These are phyloP conservation scores for Ganoderma boninense DNA, from an alignment of 1,284 basidiomycete species.

Conservation along the genomic window DNA sequence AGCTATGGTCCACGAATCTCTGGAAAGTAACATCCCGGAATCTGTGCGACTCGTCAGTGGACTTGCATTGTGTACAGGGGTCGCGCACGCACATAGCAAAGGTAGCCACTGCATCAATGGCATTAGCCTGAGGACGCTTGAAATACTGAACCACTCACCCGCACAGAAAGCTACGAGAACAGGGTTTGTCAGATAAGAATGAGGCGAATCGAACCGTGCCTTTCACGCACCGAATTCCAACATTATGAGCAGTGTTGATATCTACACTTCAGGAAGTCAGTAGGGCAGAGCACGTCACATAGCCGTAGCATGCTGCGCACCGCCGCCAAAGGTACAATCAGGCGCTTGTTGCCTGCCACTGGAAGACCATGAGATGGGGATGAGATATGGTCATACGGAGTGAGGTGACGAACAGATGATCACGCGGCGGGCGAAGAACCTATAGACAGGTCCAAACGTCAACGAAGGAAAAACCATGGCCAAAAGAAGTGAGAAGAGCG, in stretches of 20 bases:
- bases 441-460: background rate
- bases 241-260: background rate
- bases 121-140: background rate
- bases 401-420: background rate
- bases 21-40: background rate
- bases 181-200: too few species aligned
- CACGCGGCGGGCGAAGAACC: background rate
- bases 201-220: background rate
- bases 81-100: too few species aligned
- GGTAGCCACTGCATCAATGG: background rate
- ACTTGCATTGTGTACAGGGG: too few species aligned
- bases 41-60: background rate
- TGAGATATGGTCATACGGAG: background rate
- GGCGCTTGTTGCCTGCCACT: background rate
- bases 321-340: background rate
- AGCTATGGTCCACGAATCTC: background rate
- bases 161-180: too few species aligned
- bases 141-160: too few species aligned
- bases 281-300: background rate
- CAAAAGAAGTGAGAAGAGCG: background rate
- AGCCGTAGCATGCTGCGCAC: background rate
- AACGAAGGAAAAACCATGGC: too few species aligned
- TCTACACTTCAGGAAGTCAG: background rate
- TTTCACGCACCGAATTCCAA: background rate
- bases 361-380: background rate